Conservation (phyloP, 1,284 basidiomycete species). For the Coniferiporia sulphurascens region DNA sequence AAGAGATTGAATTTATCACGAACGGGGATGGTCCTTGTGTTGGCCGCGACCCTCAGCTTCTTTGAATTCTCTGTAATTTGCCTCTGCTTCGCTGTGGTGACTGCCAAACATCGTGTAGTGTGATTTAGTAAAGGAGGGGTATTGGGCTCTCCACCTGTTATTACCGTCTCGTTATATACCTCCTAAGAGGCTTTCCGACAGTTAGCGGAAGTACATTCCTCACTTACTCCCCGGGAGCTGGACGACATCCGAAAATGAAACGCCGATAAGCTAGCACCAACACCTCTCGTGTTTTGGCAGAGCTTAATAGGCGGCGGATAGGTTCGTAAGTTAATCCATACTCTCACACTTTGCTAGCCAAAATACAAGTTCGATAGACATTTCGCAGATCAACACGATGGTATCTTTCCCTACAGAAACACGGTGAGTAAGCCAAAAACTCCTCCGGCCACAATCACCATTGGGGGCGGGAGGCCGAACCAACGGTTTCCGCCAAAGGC, state of each 20-base stretch:
- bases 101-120: neutral
- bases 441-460: neutral
- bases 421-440: neutral
- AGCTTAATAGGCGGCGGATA: too few relatives aligned
- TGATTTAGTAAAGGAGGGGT: neutral
- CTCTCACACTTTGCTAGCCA: too few relatives aligned
- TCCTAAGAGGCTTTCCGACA: neutral
- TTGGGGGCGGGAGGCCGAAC: neutral
- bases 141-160: neutral
- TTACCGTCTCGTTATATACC: neutral
- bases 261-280: too few relatives aligned
- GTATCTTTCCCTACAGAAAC: neutral
- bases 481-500: conserved; percentile 3
- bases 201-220: too few relatives aligned
- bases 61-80: neutral
- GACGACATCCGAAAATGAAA: too few relatives aligned
- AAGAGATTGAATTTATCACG: neutral
- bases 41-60: neutral
- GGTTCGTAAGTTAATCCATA: too few relatives aligned
- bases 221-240: too few relatives aligned
- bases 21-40: conserved; percentile 1
- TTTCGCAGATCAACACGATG: neutral
- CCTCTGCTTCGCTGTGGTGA: neutral
- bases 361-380: too few relatives aligned
- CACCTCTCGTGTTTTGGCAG: too few relatives aligned